Conservation (phyloP, 441 rosid genomes). For the Pelargonium myrrhifolium region DNA sequence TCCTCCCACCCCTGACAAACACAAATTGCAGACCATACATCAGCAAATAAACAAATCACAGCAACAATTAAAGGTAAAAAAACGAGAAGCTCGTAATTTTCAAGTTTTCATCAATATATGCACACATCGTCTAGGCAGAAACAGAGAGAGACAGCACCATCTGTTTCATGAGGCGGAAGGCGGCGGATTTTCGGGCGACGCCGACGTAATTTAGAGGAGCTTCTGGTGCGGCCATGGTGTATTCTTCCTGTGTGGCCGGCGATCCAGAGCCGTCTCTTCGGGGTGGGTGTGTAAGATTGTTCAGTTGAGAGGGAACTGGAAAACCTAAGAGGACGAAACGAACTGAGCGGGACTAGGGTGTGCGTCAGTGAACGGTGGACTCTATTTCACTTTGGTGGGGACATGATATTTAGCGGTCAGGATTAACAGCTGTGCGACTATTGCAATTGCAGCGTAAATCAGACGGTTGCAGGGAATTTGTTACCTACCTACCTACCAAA, state of each 20-base stretch:
- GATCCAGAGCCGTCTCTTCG: slow-evolving; percentile 29
- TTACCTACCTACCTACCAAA: slow-evolving; percentile 4
- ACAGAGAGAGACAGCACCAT: slow-evolving; percentile 42
- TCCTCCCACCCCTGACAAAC: slow-evolving; percentile 87
- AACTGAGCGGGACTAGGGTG: neutral
- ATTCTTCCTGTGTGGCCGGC: slow-evolving; percentile 21
- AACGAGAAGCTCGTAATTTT: neutral
- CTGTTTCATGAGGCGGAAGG: slow-evolving; percentile 95
- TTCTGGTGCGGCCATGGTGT: slow-evolving; percentile 84
- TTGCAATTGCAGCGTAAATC: neutral
- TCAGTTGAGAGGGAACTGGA: slow-evolving; percentile 8
- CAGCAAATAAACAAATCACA: neutral
- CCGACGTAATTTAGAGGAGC: slow-evolving; percentile 91
- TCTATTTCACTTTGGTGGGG: neutral
- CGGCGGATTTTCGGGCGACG: slow-evolving; percentile 66
- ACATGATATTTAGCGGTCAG: neutral
- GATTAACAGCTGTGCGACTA: too few relatives aligned
- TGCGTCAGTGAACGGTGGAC: neutral
- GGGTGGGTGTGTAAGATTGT: slow-evolving; percentile 16
- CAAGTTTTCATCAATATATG: neutral
- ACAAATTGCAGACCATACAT: slow-evolving; percentile 11
- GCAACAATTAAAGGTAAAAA: slow-evolving; percentile 6
- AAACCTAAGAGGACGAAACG: slow-evolving; percentile 21
- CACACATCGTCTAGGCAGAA: neutral
- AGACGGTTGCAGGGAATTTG: neutral